These are phyloP conservation scores for Achaetomiella virescens DNA, from an alignment of 495 filamentous ascomycete genomes.

Conservation along the genomic window DNA sequence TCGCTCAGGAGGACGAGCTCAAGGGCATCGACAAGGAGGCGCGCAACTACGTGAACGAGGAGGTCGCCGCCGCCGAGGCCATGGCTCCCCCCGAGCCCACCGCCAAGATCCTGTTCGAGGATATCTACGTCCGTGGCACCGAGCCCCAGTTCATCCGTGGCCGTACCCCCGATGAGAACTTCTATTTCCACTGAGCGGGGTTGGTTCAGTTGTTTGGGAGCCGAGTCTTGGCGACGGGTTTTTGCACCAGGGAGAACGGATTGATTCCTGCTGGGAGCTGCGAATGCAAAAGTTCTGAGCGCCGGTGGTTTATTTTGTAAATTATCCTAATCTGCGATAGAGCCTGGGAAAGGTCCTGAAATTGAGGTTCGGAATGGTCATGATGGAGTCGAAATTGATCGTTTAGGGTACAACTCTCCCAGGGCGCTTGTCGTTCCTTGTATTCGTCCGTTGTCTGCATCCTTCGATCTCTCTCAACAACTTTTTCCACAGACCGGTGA, in stretches of 20 bases:
- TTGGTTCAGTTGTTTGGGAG: not conserved
- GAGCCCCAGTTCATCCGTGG: conserved; percentile 91
- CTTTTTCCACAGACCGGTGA: not conserved
- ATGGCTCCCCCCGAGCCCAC: conserved; percentile 74
- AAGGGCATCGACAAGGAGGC: conserved; percentile 93
- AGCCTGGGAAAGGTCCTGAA: conserved; percentile 17
- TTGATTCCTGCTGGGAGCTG: not conserved
- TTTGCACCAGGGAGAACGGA: not conserved
- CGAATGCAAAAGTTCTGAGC: too few species aligned
- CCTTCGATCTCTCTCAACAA: not conserved
- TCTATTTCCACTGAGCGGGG: conserved; percentile 56
- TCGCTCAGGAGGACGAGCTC: conserved; percentile 91
- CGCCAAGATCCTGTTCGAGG: conserved; percentile 81
- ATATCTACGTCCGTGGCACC: conserved; percentile 88
- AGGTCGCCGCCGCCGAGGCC: conserved; percentile 83
- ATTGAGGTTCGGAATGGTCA: conserved; percentile 17
- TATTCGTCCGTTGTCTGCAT: too few species aligned
- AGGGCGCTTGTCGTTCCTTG: not conserved
- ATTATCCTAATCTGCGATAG: conserved; percentile 24
- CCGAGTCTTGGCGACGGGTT: not conserved
- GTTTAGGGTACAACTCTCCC: not conserved
- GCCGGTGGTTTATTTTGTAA: not conserved
- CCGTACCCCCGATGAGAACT: conserved; percentile 86
- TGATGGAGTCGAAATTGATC: not conserved
- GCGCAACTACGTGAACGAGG: conserved; percentile 72